Percentiles rank a stretch among this genome's conserved stretches.
phyloP scores from a whole-genome alignment of 2,329 filamentous ascomycete species.

The Aspergillus spinulosporus region DNA sequence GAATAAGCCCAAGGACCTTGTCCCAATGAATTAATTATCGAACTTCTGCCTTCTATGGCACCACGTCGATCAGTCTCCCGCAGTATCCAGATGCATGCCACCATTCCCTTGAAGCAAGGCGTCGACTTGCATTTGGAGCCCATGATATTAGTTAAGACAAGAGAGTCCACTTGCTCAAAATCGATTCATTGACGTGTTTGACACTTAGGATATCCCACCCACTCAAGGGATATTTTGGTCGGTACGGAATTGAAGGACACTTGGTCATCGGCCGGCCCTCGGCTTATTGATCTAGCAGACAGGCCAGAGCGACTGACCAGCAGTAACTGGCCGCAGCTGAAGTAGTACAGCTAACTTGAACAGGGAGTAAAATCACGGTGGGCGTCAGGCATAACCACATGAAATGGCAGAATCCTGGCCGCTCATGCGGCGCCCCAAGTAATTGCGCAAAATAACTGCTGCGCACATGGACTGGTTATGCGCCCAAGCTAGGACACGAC shows the following conservation, averaged over 20 bases:
- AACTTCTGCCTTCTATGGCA: conserved; percentile 1
- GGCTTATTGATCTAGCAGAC: neutral
- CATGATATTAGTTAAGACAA: neutral
- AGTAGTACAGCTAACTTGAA: conserved; percentile 10
- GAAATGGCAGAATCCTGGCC: neutral
- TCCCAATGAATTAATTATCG: neutral
- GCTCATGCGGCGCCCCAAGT: conserved; percentile 9
- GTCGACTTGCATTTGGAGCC: neutral
- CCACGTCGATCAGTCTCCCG: conserved; percentile 1
- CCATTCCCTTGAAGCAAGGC: neutral
- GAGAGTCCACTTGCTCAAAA: neutral
- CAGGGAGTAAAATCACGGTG: neutral
- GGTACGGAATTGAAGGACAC: neutral
- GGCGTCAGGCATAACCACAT: conserved; percentile 4
- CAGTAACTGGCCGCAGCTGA: neutral
- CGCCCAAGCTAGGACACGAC: neutral
- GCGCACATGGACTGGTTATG: conserved; percentile 2
- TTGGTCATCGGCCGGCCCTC: neutral
- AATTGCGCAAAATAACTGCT: conserved; percentile 1
- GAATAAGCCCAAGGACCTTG: conserved; percentile 5
- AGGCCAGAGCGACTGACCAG: neutral
- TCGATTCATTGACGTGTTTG: neutral
- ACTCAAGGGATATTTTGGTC: neutral
- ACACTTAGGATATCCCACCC: neutral
- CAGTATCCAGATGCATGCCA: neutral